Evolutionary conservation across 495 filamentous ascomycete species (phyloP), one percentile per base, ranked within the genome.

Genomic region (Amphirosellinia nigrospora): DNA sequence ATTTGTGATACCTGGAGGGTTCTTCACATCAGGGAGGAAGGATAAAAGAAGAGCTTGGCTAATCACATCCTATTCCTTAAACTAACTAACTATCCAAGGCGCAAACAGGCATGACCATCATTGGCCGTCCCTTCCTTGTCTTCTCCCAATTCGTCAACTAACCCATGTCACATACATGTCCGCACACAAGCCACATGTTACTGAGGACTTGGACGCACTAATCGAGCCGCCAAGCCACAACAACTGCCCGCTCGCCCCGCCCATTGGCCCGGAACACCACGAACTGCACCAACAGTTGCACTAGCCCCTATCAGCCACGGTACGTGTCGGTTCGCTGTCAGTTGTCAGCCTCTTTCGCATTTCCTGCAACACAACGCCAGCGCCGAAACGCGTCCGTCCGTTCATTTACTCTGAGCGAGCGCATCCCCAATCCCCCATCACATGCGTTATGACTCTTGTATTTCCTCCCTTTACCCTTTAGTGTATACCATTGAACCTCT

Each of bases 301-400:
- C 55, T 58, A 58, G 7, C 32, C 53, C n/a, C 19, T 21, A 58
- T 38, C 30, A 52, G 62, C 62, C 62, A 64, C 62, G 39, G 60
- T 46, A 46, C 60, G 60, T 63, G 60, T 63, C 59, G 41, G 55
- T 36, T 50, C 53, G 36, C 36, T 46, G 64, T 43, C 64, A 60
- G 38, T 10, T 38, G 39, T 45, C 65, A 68, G 53, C 53, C 65
- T 55, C 48, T 34, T 21, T 68, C 48, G 23, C 36, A 26, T 43
- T 58, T 52, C 10, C 23, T 39, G 41, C 61, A 64, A 50, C 41
- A 65, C 63, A 65, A 65, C 63, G 46, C 55, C 56, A 50, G 34
- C 53, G 39, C 55, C 55, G 66, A 61, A 68, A 61, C 66, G 66
- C 66, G 66, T 68, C 66, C 66, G 56, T 39, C 46, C 32, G 21